Evolutionary conservation across 768 basidiomycete species (phyloP), one percentile per base, ranked within the genome.

Genomic region (Suillus luteus): DNA sequence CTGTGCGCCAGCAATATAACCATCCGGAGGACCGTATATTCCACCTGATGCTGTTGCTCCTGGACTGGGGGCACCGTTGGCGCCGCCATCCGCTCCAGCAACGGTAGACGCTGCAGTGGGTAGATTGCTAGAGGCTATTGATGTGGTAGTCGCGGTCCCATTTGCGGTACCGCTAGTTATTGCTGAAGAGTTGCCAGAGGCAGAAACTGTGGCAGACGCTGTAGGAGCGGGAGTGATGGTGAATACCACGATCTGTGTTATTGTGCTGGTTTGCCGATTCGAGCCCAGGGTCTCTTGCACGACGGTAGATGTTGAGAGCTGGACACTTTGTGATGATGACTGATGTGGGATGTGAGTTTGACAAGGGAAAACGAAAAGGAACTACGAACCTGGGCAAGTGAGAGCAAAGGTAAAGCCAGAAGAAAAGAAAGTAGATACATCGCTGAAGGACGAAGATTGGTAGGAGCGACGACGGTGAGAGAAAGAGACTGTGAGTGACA

Each of bases 21-120:
- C 73, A 69, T 92, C 90, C 55, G 81, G 80, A 55, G 90, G 90
- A n/a, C 90, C 90, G 65, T 81, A 88, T 41, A 82, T 75, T 33
- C 85, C 87, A 62, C 70, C 71, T 2, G 69, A 19, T 49, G 75
- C 81, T 22, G 77, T 66, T 55, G 78, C 75, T 24, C 89, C 90
- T 31, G 90, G 90, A 52, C 77, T 74, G 11, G 90, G 90, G 2
- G 90, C 90, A 31, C 85, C 85, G 7, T 75, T 72, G 15, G 83
- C 78, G 38, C 80, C 87, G 12, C 88, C 74, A 48, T 73, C 59
- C 40, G 37, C 89, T 41, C 83, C 88, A 35, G 81, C 73, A 37
- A 88, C 75, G 61, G 76, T 72, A 27, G 86, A 75, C 3, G 88
- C 76, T 1, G 90, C 89, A 11, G 90, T 90, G 8, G 90, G 84